Evolutionary conservation across 192 early-diverging fungal species (phyloP).

Genomic region (Linnemannia schmuckeri): DNA sequence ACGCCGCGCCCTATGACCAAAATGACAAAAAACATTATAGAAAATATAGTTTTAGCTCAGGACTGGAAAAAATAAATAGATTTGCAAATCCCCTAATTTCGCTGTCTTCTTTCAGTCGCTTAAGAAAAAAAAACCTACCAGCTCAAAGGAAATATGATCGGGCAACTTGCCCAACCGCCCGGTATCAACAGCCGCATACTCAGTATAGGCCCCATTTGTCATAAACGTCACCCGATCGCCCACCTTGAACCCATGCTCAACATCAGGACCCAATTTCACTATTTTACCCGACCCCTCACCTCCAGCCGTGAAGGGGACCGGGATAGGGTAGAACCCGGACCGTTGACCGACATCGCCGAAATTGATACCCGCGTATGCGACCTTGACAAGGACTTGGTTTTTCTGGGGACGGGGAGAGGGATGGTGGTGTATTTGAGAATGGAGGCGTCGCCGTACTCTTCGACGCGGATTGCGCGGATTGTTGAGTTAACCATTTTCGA

Average conservation of each 20-base stretch:
- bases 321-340: constrained; percentile 74
- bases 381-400: constrained; percentile 75
- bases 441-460: constrained; percentile 63
- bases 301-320: constrained; percentile 75
- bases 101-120: constrained; percentile 58
- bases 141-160: constrained; percentile 4
- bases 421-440: constrained; percentile 61
- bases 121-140: background rate
- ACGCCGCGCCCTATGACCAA: background rate
- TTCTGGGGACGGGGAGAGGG: constrained; percentile 59
- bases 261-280: constrained; percentile 69
- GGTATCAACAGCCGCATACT: constrained; percentile 69
- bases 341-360: constrained; percentile 92
- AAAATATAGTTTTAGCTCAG: no score
- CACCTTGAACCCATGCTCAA: constrained; percentile 65
- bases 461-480: constrained; percentile 59
- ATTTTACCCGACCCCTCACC: constrained; percentile 85
- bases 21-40: background rate
- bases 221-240: constrained; percentile 87
- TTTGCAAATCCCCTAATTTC: constrained; percentile 3
- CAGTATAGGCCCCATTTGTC: constrained; percentile 72
- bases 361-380: constrained; percentile 83
- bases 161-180: constrained; percentile 50
- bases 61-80: background rate
- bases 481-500: background rate